Evolutionary conservation across 345 rosid genomes (phyloP).

Genomic region (Bruguiera sexangula): DNA sequence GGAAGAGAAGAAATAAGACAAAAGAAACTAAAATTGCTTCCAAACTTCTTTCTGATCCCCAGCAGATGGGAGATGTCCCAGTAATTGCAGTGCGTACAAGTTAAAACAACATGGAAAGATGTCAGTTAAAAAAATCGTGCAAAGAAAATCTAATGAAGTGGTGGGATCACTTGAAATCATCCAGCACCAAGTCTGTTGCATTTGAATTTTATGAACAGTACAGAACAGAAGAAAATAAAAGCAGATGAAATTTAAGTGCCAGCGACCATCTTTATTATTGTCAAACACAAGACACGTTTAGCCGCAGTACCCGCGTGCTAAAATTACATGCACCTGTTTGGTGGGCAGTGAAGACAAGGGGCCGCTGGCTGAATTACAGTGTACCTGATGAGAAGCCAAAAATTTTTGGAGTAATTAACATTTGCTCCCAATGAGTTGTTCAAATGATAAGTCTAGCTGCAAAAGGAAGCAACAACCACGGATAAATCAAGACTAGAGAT

Average conservation of each 20-base stretch:
- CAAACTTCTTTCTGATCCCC: no score
- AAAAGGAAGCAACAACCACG: neutral
- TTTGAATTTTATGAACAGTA: conserved; percentile 27
- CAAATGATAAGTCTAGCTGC: neutral
- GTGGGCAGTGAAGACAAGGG: conserved; percentile 6
- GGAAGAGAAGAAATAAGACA: no score
- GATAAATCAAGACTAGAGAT: neutral
- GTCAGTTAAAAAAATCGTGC: neutral
- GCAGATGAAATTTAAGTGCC: conserved; percentile 6
- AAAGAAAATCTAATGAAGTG: conserved; percentile 12
- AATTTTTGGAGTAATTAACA: neutral
- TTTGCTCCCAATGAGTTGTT: neutral
- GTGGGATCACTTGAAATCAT: conserved; percentile 5
- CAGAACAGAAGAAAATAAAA: conserved; percentile 4
- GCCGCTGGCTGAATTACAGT: neutral
- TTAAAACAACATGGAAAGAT: neutral
- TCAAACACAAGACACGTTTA: conserved; percentile 1
- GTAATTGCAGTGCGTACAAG: neutral
- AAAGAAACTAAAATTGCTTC: no score
- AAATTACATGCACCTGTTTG: conserved; percentile 17
- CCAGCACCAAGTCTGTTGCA: conserved; percentile 23
- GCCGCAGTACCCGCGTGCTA: conserved; percentile 13
- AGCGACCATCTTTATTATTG: conserved; percentile 25
- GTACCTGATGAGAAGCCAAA: conserved; percentile 23
- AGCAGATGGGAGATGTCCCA: neutral